Conservation (phyloP, 495 filamentous ascomycete genomes). For the Staphylotrichum tortipilum region DNA sequence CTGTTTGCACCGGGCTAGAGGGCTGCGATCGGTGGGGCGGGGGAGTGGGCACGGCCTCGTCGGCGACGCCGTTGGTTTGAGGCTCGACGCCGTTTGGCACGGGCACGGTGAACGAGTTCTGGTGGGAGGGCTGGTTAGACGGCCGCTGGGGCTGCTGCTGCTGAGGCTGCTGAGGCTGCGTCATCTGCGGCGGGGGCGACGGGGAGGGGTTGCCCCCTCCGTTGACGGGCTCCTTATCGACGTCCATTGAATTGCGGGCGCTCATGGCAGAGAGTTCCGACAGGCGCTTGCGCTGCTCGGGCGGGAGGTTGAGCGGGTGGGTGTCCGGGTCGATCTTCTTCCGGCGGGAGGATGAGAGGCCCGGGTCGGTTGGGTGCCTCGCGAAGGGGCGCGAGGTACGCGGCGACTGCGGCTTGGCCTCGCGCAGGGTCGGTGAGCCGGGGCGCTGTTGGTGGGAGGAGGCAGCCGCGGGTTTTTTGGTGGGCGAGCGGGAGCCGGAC, state of each 20-base stretch:
- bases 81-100: constrained; percentile 49
- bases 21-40: constrained; percentile 67
- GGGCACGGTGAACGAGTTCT: constrained; percentile 34
- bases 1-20: constrained; percentile 46
- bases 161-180: constrained; percentile 19
- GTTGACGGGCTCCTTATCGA: constrained; percentile 59
- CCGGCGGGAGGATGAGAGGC: constrained; percentile 28
- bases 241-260: constrained; percentile 66
- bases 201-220: constrained; percentile 34
- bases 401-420: constrained; percentile 25
- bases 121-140: constrained; percentile 21
- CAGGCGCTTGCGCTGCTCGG: constrained; percentile 67
- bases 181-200: constrained; percentile 31
- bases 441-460: constrained; percentile 15
- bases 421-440: constrained; percentile 19
- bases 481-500: constrained; percentile 24
- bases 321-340: constrained; percentile 57
- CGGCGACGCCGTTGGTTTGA: constrained; percentile 18
- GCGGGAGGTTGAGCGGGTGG: constrained; percentile 81
- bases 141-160: constrained; percentile 11
- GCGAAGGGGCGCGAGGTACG: constrained; percentile 33
- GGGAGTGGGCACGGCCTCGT: constrained; percentile 56
- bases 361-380: constrained; percentile 32
- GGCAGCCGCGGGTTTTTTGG: constrained; percentile 28
- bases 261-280: constrained; percentile 64